These are phyloP conservation scores for Rutstroemia sp. DNA, from an alignment of 2,329 filamentous ascomycete genomes.

Conservation along the genomic window DNA sequence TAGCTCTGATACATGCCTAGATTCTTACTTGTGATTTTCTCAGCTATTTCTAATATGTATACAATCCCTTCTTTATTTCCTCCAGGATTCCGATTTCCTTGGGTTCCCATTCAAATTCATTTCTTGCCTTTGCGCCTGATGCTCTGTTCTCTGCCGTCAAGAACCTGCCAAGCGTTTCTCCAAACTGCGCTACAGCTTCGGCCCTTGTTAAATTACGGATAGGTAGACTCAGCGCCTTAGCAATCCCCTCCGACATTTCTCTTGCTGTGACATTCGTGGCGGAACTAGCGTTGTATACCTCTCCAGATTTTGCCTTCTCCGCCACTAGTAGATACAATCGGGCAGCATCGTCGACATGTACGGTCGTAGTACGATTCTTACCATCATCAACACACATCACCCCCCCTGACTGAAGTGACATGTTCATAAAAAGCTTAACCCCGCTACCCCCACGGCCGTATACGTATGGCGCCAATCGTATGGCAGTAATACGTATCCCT, in stretches of 20 bases:
- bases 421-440: slow-evolving; percentile 30
- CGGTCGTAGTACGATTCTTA: slow-evolving; percentile 23
- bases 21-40: not conserved
- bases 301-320: slow-evolving; percentile 30
- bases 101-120: not conserved
- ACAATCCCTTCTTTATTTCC: not conserved
- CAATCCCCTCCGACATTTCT: slow-evolving; percentile 28
- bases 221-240: slow-evolving; percentile 18
- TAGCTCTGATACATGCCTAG: no score
- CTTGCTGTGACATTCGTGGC: slow-evolving; percentile 29
- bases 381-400: slow-evolving; percentile 29
- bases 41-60: not conserved
- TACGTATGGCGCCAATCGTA: slow-evolving; percentile 38
- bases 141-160: slow-evolving; percentile 2
- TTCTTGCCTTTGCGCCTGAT: not conserved
- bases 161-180: not conserved
- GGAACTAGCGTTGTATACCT: slow-evolving; percentile 31
- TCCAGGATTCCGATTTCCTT: not conserved
- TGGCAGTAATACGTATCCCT: slow-evolving; percentile 30
- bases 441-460: slow-evolving; percentile 35
- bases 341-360: slow-evolving; percentile 39
- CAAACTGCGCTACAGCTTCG: not conserved
- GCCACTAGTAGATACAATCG: slow-evolving; percentile 33
- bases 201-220: not conserved
- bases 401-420: slow-evolving; percentile 27